These are phyloP conservation scores for Acer saccharum DNA, from an alignment of 345 rosid genomes.

Conservation along the genomic window DNA sequence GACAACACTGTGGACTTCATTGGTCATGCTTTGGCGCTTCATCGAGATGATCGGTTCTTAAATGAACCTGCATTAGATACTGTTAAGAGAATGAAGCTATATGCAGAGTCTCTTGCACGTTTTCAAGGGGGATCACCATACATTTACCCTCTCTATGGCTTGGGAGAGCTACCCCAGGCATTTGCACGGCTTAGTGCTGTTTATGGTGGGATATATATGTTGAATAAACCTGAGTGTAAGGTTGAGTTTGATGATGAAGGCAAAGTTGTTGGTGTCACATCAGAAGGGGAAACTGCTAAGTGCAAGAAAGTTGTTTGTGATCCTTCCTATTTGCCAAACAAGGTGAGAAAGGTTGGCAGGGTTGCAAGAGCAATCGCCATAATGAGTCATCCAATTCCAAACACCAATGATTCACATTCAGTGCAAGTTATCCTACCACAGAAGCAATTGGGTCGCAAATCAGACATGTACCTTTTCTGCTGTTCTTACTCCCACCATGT, in stretches of 20 bases:
- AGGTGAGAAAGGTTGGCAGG: conserved; percentile 85
- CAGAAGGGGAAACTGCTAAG: conserved; percentile 98
- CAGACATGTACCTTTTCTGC: conserved; percentile 94
- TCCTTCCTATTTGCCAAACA: conserved; percentile 84
- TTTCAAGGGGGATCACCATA: conserved; percentile 98
- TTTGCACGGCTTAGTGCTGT: conserved; percentile 99
- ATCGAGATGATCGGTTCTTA: conserved; percentile 79
- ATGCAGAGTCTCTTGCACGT: conserved; percentile 91
- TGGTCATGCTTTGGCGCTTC: conserved; percentile 96
- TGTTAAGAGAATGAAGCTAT: conserved; percentile 96
- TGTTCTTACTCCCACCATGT: conserved; percentile 94
- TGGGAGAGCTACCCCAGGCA: conserved; percentile 99
- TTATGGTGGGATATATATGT: conserved; percentile 97
- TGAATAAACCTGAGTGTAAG: conserved; percentile 96
- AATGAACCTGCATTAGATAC: conserved; percentile 88
- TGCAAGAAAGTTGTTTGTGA: conserved; percentile 98
- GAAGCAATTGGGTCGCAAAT: conserved; percentile 90
- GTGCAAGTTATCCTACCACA: conserved; percentile 95
- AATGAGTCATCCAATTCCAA: conserved; percentile 97
- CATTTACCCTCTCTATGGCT: conserved; percentile 90
- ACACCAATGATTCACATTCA: conserved; percentile 84
- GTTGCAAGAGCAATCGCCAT: conserved; percentile 93
- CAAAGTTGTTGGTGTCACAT: conserved; percentile 83
- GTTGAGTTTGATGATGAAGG: conserved; percentile 91
- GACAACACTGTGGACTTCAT: conserved; percentile 88